phyloP scores from a whole-genome alignment of 805 yeast species.

The Candida pseudofarinosa region DNA sequence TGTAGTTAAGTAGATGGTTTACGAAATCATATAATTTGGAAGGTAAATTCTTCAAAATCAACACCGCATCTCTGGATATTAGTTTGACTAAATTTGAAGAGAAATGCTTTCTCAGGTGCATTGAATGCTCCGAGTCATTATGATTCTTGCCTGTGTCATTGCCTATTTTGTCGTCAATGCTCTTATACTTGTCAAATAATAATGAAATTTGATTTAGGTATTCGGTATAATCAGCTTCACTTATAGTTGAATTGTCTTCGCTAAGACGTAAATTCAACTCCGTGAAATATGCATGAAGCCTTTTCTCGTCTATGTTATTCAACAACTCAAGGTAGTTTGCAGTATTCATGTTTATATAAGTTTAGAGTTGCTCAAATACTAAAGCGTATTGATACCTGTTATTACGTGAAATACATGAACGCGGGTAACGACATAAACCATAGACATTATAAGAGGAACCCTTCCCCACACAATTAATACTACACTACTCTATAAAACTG shows the following conservation, averaged over 20 bases:
- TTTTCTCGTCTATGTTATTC: constrained; percentile 14
- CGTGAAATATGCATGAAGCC: constrained; percentile 17
- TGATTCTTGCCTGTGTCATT: constrained; percentile 1
- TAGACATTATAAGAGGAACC: too few relatives aligned
- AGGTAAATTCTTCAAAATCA: constrained; percentile 26
- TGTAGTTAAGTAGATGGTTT: constrained; percentile 27
- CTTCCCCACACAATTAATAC: too few relatives aligned
- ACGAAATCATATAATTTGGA: constrained; percentile 35
- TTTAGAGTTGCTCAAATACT: background rate
- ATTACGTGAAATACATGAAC: background rate
- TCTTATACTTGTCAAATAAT: constrained; percentile 21
- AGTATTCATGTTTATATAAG: background rate
- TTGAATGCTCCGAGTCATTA: background rate
- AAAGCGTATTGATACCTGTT: background rate
- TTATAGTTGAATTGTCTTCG: constrained; percentile 1
- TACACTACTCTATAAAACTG: background rate
- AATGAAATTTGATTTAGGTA: constrained; percentile 21
- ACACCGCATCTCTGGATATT: constrained; percentile 24
- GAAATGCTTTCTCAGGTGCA: background rate
- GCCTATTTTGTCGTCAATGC: constrained; percentile 1
- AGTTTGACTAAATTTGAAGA: constrained; percentile 22
- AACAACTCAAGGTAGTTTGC: constrained; percentile 6
- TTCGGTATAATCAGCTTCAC: constrained; percentile 12
- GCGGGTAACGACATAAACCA: background rate
- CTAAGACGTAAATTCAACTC: constrained; percentile 16